Evolutionary conservation across 192 early-diverging fungal genomes (phyloP), one percentile per base, ranked within the genome.

Genomic region (Entomortierella beljakovae): DNA sequence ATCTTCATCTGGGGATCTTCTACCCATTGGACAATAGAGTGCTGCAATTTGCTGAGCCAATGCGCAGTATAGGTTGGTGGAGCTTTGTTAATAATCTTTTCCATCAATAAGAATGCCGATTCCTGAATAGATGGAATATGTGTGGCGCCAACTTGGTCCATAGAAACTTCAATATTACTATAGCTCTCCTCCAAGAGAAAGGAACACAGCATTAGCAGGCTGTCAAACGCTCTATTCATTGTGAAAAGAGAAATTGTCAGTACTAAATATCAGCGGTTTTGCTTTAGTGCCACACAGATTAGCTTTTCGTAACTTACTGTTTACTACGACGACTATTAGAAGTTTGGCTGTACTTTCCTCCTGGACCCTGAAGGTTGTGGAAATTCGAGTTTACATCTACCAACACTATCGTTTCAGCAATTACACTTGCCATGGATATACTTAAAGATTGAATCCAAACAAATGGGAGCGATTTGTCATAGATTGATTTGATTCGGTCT

Each of bases 61-160:
- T 32, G 25, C 11, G 55, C 28, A 42, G 61, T 20, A 25, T 52
- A 38, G 2, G 71, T 37, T 0, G 54, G 3, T 2, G 62, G 71
- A 0, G 63, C 63, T 49, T 74, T 74, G 64, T 74, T 74, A 23
- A 74, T 74, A 3, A 38, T 43, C 46, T 61, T 74, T 40, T 74
- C 71, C 51, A 74, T 53, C 20, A 74, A 25, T 1, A 61, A 32
- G 40, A 74, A 66, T 7, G 64, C 57, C 1, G 56, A 35, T 31
- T 66, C 71, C 18, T 65, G 63, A 33, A 66, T 28, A 7, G 37
- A 7, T 7, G 71, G 61, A 23, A 74, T 66, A 28, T 51, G 29
- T 1, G n/a, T n/a, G 8, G 51, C 10, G 10, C 7, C 34, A 7
- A 33, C 52, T 22, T 31, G 6, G 1, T 48, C 26, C 11, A 43